These are phyloP conservation scores for Pulveroboletus ravenelii DNA, from an alignment of 768 basidiomycete genomes.

Conservation along the genomic window DNA sequence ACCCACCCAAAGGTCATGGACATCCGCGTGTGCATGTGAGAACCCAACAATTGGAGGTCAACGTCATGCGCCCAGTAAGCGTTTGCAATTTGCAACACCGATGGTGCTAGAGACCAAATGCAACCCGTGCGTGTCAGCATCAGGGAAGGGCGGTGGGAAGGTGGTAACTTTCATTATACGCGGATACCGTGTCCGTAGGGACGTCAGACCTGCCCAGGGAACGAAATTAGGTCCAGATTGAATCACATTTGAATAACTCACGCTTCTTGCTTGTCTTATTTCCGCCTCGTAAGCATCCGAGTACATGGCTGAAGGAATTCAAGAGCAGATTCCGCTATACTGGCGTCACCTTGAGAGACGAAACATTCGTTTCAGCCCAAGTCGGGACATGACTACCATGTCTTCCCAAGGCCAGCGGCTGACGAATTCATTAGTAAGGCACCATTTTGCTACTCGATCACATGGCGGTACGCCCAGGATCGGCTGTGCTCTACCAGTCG, in stretches of 20 bases:
- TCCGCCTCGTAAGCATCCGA: constrained; percentile 9
- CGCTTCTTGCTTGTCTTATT: constrained; percentile 2
- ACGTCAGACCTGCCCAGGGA: background rate
- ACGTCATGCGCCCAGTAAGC: background rate
- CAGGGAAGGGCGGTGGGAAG: background rate
- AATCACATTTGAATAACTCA: constrained; percentile 1
- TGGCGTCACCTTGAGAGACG: constrained; percentile 3
- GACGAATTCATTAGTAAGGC: background rate
- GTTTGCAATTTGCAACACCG: background rate
- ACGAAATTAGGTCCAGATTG: background rate
- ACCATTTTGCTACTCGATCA: background rate
- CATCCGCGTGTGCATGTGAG: constrained; percentile 2
- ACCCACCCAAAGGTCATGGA: constrained; percentile 14
- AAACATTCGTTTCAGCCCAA: constrained; percentile 19
- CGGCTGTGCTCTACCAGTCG: too few relatives aligned
- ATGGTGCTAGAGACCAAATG: background rate
- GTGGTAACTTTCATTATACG: background rate
- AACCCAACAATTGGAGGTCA: constrained; percentile 1
- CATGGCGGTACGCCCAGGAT: background rate
- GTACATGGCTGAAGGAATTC: background rate
- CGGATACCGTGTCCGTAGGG: background rate
- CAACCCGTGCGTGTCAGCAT: background rate
- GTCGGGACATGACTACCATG: background rate
- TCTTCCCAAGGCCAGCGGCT: background rate
- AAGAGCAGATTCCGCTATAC: background rate